Evolutionary conservation across 1,139 yeast genomes (phyloP), one percentile per base, ranked within the genome.

Genomic region (Candida smagusa): DNA sequence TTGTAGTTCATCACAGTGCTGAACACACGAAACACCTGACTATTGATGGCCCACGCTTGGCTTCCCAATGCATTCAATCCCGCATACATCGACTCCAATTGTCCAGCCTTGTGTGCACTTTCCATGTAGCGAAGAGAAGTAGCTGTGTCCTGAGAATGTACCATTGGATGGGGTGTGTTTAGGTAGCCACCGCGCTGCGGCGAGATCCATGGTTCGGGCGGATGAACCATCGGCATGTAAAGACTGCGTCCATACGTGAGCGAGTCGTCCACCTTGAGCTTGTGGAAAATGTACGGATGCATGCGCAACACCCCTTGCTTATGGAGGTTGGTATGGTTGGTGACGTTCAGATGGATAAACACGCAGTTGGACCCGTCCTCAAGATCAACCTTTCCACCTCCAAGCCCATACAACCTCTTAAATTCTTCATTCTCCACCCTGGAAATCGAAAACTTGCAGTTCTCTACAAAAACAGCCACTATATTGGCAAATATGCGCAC

Each of bases 151-250:
- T 41, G 42, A 1, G 61, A 49, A 11, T 51, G 44, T 2, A 69
- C 52, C 8, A 70, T 43, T 1, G 61, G 57, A 33, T 53, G 58
- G 12, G 54, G 38, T 31, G 56, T 51, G 8, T 47, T 48, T 22
- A 68, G 46, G 41, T 52, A 69, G 0, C 75, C 77, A 1, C 77
- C 77, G 12, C 46, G 45, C 1, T 33, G 41, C 0, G 72, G 68
- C 6, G 58, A 42, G 0, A 44, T 46, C 76, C 76, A 71, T 4
- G 54, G 55, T 37, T 54, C 54, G 0, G 77, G 74, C 3, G 71
- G 67, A 28, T 52, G 48, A 9, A 71, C 35, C 73, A 70, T 66
- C 1, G 77, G 77, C 3, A 69, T 45, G 31, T 38, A 50, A n/a
- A 57, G 38, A 1, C 54, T 43, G 22, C 49, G 51, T 12, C 48